phyloP scores from a whole-genome alignment of 2,329 filamentous ascomycete species.

The Ustulina deusta region DNA sequence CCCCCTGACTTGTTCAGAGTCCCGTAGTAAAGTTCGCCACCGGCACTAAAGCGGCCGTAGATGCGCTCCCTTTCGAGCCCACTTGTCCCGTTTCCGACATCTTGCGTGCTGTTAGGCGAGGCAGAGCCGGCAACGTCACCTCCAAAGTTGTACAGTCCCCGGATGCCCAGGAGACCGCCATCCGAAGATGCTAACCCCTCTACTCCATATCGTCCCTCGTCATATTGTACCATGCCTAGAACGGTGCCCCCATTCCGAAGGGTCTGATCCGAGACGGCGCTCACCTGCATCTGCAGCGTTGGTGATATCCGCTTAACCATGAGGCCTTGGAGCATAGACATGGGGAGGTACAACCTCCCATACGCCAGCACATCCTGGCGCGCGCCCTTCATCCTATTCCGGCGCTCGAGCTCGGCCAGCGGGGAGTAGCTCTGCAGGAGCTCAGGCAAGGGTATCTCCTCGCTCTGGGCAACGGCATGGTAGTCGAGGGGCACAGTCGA shows the following conservation, averaged over 20 bases:
- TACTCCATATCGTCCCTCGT: conserved; percentile 86
- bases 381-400: conserved; percentile 42
- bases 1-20: conserved; percentile 94
- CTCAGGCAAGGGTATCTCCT: conserved; percentile 78
- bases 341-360: conserved; percentile 83
- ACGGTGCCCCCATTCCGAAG: conserved; percentile 82
- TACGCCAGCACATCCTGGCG: conserved; percentile 73
- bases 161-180: conserved; percentile 85
- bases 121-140: conserved; percentile 66
- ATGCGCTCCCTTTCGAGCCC: conserved; percentile 67
- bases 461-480: conserved; percentile 73
- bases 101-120: conserved; percentile 32
- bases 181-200: conserved; percentile 95
- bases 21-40: conserved; percentile 95
- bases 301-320: conserved; percentile 83
- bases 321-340: conserved; percentile 86
- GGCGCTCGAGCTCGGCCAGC: conserved; percentile 69
- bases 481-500: conserved; percentile 82
- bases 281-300: conserved; percentile 82
- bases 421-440: conserved; percentile 87
- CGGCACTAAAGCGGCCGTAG: conserved; percentile 87
- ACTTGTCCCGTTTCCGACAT: conserved; percentile 43
- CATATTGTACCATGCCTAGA: conserved; percentile 80
- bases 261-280: conserved; percentile 78
- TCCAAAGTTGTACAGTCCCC: conserved; percentile 95